Evolutionary conservation across 345 rosid species (phyloP).

Genomic region (Raphanus sativus): DNA sequence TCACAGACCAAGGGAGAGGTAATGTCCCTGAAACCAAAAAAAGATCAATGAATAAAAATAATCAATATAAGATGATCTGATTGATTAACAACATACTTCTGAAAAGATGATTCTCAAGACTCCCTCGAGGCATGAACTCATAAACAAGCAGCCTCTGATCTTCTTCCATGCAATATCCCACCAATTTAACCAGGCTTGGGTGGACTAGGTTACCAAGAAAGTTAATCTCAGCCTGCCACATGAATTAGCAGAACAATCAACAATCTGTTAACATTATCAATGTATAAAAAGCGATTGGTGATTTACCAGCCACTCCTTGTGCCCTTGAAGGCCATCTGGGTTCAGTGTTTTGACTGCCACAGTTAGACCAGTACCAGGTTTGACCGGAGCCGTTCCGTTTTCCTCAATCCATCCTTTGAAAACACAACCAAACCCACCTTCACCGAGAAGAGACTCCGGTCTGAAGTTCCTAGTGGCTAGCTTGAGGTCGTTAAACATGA

Average conservation of each 20-base stretch:
- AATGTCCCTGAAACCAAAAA: conserved; percentile 54
- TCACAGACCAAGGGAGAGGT: conserved; percentile 85
- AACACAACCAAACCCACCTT: conserved; percentile 94
- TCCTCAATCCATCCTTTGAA: conserved; percentile 95
- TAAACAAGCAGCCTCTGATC: conserved; percentile 73
- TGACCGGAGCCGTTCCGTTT: conserved; percentile 85
- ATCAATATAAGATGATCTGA: not conserved
- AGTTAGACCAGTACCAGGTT: conserved; percentile 87
- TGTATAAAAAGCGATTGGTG: conserved; percentile 12
- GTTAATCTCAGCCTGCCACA: conserved; percentile 74
- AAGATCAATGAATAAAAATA: not conserved
- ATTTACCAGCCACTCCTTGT: conserved; percentile 90
- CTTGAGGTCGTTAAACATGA: conserved; percentile 71
- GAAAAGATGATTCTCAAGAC: conserved; percentile 80
- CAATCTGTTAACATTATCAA: not conserved
- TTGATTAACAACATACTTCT: conserved; percentile 59
- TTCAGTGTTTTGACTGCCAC: conserved; percentile 90
- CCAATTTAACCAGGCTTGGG: conserved; percentile 70
- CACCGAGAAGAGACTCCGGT: conserved; percentile 86
- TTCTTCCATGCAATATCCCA: conserved; percentile 81
- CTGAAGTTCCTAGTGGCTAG: conserved; percentile 77
- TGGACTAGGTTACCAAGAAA: conserved; percentile 77
- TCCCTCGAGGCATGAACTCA: conserved; percentile 82
- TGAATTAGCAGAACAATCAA: conserved; percentile 4
- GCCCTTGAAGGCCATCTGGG: conserved; percentile 95